phyloP scores from a whole-genome alignment of 495 filamentous ascomycete genomes.

The Chaetomium tenue region DNA sequence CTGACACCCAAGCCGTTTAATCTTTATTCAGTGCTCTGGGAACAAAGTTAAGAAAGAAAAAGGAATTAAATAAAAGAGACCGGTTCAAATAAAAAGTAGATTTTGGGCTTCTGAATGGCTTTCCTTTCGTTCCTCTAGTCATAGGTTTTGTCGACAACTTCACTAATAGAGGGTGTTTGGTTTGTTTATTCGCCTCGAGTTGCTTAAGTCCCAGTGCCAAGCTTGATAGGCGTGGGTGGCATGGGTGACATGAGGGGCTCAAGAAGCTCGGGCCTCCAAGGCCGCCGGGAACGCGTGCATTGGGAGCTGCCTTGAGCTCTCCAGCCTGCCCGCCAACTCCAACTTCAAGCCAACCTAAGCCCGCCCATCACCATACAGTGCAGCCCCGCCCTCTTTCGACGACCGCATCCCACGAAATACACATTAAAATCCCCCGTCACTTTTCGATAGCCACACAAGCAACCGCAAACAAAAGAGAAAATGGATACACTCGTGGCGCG shows the following conservation, averaged over 20 bases:
- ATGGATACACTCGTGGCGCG: slow-evolving; percentile 94
- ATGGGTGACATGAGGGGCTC: neutral
- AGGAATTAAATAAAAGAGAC: too few relatives aligned
- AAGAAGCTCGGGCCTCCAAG: slow-evolving; percentile 16
- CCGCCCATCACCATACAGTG: slow-evolving; percentile 2
- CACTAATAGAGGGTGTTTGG: too few relatives aligned
- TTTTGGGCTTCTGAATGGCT: too few relatives aligned
- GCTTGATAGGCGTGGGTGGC: too few relatives aligned
- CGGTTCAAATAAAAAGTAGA: too few relatives aligned
- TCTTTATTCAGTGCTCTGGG: too few relatives aligned
- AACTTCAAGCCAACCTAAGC: slow-evolving; percentile 10
- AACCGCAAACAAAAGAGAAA: slow-evolving; percentile 12
- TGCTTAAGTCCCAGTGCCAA: neutral
- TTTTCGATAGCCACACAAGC: neutral
- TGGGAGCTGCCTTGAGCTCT: slow-evolving; percentile 33
- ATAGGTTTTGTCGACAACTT: too few relatives aligned
- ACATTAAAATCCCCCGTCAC: neutral
- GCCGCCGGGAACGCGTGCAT: slow-evolving; percentile 25
- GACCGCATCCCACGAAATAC: slow-evolving; percentile 13
- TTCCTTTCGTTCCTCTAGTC: too few relatives aligned
- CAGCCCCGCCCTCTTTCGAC: slow-evolving; percentile 14
- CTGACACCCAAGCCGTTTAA: too few relatives aligned
- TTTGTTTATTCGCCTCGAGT: neutral
- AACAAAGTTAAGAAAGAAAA: too few relatives aligned
- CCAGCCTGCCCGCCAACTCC: slow-evolving; percentile 13